Evolutionary conservation across 2,329 filamentous ascomycete genomes (phyloP), one percentile per base, ranked within the genome.

Genomic region (Cladophialophora yegresii): DNA sequence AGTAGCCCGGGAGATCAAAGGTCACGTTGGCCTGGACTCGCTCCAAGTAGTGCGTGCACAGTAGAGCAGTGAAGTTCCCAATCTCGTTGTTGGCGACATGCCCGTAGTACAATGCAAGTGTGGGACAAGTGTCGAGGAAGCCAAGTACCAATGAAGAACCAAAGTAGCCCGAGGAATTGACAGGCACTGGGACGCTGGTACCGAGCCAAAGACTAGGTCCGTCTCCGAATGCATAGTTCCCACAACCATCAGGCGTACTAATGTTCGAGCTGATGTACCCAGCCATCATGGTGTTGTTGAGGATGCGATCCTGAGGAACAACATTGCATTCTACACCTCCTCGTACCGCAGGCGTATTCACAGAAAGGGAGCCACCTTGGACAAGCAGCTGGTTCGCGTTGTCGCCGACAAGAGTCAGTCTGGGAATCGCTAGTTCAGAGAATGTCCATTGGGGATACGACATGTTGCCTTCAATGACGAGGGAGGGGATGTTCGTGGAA

Each of bases 1-100:
- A 53, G 16, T 58, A 59, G 62, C 61, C 55, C 1, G 66, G 67
- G 30, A 69, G 49, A 16, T 55, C 40, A 23, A 70, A 63, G 10
- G 50, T 67, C n/a, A 59, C 59, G n/a, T 67, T 65, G 4, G 66
- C 61, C 13, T 72, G 58, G 3, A 71, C 65, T 49, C 67, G 62
- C n/a, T 72, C 65, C 10, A 72, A 28, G 51, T 65, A 59, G 53
- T 67, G 66, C 10, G 58, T 61, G 62, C 70, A 71, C 40, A 60
- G 56, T 54, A 71, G 57, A 3, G 67, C 67, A n/a, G 53, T 58
- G 28, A 69, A 67, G 51, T 67, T 47, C 36, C 63, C 60, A 45
- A 69, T n/a, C 8, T 57, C 30, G 22, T 67, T 67, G 53, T 70
- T 36, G 53, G 53, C 57, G 47, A 62, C 55, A 64, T 67, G 57